Percentiles rank a stretch among this genome's conserved stretches.
Evolutionary conservation across 257 asterid species (phyloP).

Genomic region (Solanum medicagineum): DNA sequence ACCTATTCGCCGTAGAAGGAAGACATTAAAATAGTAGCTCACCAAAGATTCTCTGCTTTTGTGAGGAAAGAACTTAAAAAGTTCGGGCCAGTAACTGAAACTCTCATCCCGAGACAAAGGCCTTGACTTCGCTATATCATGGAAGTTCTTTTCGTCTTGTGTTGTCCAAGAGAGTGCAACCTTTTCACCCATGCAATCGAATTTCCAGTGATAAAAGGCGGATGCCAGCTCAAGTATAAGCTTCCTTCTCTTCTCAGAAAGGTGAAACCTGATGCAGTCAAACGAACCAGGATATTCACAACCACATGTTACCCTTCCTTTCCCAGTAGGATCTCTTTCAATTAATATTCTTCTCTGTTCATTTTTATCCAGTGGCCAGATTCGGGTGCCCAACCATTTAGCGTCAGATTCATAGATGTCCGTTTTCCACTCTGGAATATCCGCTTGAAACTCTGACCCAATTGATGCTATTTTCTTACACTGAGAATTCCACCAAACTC

Average conservation of each 20-base stretch:
- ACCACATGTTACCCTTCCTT: conserved; percentile 33
- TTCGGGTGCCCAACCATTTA: conserved; percentile 25
- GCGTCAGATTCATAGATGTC: conserved; percentile 28
- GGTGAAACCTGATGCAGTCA: conserved; percentile 27
- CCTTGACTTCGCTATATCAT: conserved; percentile 11
- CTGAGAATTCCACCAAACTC: conserved; percentile 6
- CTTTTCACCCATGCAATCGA: conserved; percentile 20
- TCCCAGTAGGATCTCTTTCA: conserved; percentile 30
- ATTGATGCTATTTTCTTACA: conserved; percentile 24
- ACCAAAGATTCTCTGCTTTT: conserved; percentile 10
- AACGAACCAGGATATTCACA: conserved; percentile 24
- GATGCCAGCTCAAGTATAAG: conserved; percentile 23
- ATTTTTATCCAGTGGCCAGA: conserved; percentile 23
- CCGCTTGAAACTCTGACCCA: conserved; percentile 38
- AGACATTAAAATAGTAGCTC: conserved; percentile 25
- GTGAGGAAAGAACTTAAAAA: conserved; percentile 14
- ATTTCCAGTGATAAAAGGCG: conserved; percentile 22
- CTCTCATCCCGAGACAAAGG: conserved; percentile 1
- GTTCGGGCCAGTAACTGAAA: conserved; percentile 25
- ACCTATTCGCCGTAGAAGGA: conserved; percentile 33
- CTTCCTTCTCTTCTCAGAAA: conserved; percentile 17
- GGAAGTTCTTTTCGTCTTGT: conserved; percentile 21
- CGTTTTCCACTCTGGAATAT: conserved; percentile 27
- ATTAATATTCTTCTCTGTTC: conserved; percentile 17
- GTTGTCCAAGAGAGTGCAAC: conserved; percentile 20